Conservation (phyloP, 225 moss, liverwort and hornwort genomes). For the Climacium dendroides region DNA sequence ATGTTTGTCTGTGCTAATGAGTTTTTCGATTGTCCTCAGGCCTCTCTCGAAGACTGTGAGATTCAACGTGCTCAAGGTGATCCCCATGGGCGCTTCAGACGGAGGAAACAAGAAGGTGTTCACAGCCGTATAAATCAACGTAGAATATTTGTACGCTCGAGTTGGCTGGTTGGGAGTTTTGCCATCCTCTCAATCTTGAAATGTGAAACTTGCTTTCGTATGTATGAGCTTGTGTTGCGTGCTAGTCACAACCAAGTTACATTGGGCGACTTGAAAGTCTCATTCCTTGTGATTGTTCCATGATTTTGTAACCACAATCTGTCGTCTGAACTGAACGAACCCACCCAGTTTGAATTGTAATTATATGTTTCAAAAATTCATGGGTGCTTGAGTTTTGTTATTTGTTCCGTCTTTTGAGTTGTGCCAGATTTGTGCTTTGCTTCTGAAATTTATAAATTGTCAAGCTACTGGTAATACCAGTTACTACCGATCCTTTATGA, state of each 20-base stretch:
- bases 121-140: conserved; percentile 21
- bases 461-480: background rate
- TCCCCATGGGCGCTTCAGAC: conserved; percentile 45
- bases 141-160: background rate
- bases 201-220: conserved; percentile 18
- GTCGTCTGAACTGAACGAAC: background rate
- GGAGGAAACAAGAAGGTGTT: conserved; percentile 60
- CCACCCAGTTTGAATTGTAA: background rate
- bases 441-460: background rate
- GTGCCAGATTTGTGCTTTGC: background rate
- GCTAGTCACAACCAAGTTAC: background rate
- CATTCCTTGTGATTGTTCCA: background rate
- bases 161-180: background rate
- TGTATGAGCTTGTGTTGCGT: background rate
- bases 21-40: background rate
- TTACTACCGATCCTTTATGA: background rate
- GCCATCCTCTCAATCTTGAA: background rate
- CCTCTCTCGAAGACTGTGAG: conserved; percentile 50
- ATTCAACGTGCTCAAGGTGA: conserved; percentile 51
- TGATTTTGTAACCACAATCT: background rate
- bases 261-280: background rate
- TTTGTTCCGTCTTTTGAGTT: background rate
- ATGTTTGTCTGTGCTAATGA: background rate
- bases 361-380: background rate
- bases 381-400: background rate